Percentiles rank a stretch among this genome's conserved stretches.
Conservation (phyloP, 805 yeast genomes). For the Ogataea methanolica region DNA sequence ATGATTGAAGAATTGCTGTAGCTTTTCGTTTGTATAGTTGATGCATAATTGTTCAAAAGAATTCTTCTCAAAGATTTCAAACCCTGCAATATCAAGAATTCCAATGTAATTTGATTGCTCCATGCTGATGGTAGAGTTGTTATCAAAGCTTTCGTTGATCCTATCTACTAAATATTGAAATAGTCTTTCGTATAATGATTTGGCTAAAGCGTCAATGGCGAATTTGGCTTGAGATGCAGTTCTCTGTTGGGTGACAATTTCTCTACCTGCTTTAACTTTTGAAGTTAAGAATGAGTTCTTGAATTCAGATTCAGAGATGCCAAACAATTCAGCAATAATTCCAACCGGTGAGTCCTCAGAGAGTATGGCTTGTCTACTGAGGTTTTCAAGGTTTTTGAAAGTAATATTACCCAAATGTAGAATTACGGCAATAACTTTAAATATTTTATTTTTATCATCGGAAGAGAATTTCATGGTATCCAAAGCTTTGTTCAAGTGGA, state of each 20-base stretch:
- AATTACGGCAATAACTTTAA: slow-evolving; percentile 66
- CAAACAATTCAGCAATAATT: slow-evolving; percentile 56
- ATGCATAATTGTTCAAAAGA: slow-evolving; percentile 60
- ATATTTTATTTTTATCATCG: slow-evolving; percentile 52
- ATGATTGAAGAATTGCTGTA: slow-evolving; percentile 59
- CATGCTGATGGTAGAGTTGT: slow-evolving; percentile 10
- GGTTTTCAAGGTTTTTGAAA: slow-evolving; percentile 51
- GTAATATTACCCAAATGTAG: slow-evolving; percentile 83
- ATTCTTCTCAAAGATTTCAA: slow-evolving; percentile 53
- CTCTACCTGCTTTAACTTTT: slow-evolving; percentile 87
- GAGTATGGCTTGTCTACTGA: slow-evolving; percentile 71
- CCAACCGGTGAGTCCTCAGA: slow-evolving; percentile 47
- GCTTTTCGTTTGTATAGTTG: slow-evolving; percentile 55
- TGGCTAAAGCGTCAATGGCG: slow-evolving; percentile 82
- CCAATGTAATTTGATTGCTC: slow-evolving; percentile 44
- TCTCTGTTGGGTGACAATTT: slow-evolving; percentile 73
- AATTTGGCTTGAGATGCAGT: slow-evolving; percentile 75
- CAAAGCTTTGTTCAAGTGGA: slow-evolving; percentile 60
- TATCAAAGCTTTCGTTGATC: slow-evolving; percentile 61
- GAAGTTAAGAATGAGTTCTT: slow-evolving; percentile 66
- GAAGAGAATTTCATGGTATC: slow-evolving; percentile 64
- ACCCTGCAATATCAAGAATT: slow-evolving; percentile 58
- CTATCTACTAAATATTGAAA: slow-evolving; percentile 73
- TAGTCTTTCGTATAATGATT: slow-evolving; percentile 77
- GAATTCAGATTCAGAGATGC: slow-evolving; percentile 47